Conservation (phyloP, 2,329 filamentous ascomycete genomes). For the Monosporascus sp. region DNA sequence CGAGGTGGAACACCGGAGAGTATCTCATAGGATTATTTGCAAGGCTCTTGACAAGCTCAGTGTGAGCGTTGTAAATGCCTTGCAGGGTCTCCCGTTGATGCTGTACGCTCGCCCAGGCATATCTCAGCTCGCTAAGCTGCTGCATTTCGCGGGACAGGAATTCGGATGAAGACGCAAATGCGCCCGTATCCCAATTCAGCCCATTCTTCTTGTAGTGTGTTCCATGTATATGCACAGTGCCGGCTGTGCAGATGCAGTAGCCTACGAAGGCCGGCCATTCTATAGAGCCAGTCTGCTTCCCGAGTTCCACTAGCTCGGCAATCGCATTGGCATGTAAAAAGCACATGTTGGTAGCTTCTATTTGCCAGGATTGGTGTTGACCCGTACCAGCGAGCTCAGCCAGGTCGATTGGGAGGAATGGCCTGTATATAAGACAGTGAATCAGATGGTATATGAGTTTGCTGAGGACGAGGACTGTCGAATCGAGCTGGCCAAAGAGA, state of each 20-base stretch:
- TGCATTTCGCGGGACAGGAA: constrained; percentile 76
- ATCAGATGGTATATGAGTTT: constrained; percentile 84
- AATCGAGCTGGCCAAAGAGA: constrained; percentile 72
- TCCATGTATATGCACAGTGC: constrained; percentile 83
- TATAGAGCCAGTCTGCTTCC: constrained; percentile 65
- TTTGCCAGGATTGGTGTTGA: constrained; percentile 89
- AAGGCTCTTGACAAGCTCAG: constrained; percentile 70
- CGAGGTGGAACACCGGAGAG: constrained; percentile 74
- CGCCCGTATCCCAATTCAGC: constrained; percentile 47
- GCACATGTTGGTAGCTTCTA: constrained; percentile 83
- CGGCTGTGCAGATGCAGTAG: constrained; percentile 81
- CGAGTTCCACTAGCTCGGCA: constrained; percentile 73
- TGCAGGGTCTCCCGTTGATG: constrained; percentile 77
- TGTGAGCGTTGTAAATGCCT: constrained; percentile 71
- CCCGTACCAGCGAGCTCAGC: constrained; percentile 73
- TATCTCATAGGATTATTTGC: constrained; percentile 65
- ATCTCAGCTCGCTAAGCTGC: constrained; percentile 68
- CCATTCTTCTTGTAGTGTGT: constrained; percentile 64
- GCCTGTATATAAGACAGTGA: constrained; percentile 80
- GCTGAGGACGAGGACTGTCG: constrained; percentile 72
- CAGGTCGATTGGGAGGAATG: constrained; percentile 79
- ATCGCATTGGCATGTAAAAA: constrained; percentile 84
- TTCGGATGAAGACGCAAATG: constrained; percentile 59
- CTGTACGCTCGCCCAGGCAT: constrained; percentile 71
- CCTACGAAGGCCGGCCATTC: constrained; percentile 86